Evolutionary conservation across 2,329 filamentous ascomycete genomes (phyloP).

Genomic region (Trichocomaceae sp.): DNA sequence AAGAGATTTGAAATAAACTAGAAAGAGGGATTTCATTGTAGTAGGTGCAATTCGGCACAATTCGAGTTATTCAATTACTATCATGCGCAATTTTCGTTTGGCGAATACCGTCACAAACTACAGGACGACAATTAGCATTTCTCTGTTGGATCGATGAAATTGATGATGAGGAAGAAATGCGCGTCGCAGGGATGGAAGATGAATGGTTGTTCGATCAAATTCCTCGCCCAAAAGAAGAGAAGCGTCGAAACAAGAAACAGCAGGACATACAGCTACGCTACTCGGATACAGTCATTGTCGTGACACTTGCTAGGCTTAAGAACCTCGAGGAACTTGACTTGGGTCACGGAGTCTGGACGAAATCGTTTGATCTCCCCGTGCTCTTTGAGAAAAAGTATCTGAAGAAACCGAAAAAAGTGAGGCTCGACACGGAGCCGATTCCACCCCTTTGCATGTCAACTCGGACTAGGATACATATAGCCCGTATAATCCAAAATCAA

Average conservation of each 20-base stretch:
- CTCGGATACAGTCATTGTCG: not conserved
- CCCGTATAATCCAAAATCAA: not conserved
- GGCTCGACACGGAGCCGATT: not conserved
- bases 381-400: not conserved
- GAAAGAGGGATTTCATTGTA: too few relatives aligned
- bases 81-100: too few relatives aligned
- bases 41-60: too few relatives aligned
- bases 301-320: not conserved
- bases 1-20: too few relatives aligned
- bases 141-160: not conserved
- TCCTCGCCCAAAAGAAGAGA: not conserved
- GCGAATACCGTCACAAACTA: too few relatives aligned
- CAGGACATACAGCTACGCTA: not conserved
- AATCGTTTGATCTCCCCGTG: not conserved
- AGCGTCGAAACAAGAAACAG: not conserved
- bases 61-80: too few relatives aligned
- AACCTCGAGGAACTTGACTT: not conserved
- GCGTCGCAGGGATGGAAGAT: not conserved
- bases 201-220: not conserved
- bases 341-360: not conserved
- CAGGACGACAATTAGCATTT: too few relatives aligned
- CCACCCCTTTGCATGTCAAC: too few relatives aligned
- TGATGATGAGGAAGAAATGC: not conserved
- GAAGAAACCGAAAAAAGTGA: not conserved
- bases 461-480: too few relatives aligned